Percentiles rank a stretch among this genome's conserved stretches.
Evolutionary conservation across 2,329 filamentous ascomycete species (phyloP).

Genomic region (Amesomyces nigricolor): DNA sequence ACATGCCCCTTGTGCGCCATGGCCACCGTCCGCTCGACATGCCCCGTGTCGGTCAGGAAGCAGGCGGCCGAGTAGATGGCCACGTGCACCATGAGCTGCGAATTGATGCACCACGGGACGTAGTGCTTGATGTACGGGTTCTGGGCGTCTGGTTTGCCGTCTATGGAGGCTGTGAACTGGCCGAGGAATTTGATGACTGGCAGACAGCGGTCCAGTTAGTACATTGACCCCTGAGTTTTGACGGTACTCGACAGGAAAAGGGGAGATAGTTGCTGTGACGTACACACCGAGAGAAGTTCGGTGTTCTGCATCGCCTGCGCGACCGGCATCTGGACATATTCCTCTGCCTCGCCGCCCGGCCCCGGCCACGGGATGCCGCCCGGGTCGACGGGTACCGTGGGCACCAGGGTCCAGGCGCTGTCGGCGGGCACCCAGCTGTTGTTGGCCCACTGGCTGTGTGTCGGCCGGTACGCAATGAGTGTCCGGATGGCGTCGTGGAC

Average conservation of each 20-base stretch:
- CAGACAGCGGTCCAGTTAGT: not conserved
- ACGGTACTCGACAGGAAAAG: not conserved
- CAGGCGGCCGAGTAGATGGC: constrained; percentile 47
- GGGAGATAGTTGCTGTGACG: constrained; percentile 18
- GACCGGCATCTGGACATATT: constrained; percentile 38
- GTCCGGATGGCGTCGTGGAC: constrained; percentile 29
- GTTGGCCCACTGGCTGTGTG: constrained; percentile 16
- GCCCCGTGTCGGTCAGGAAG: constrained; percentile 46
- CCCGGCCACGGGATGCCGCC: constrained; percentile 14
- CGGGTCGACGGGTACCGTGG: not conserved
- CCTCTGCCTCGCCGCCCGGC: constrained; percentile 24
- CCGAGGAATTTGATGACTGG: constrained; percentile 44
- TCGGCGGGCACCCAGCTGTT: constrained; percentile 9
- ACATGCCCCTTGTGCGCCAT: constrained; percentile 40
- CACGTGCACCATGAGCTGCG: constrained; percentile 44
- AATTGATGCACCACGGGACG: constrained; percentile 43
- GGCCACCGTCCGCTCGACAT: constrained; percentile 39
- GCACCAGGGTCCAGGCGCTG: constrained; percentile 20
- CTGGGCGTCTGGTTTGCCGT: constrained; percentile 40
- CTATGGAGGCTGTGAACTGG: constrained; percentile 47
- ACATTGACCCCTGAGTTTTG: not conserved
- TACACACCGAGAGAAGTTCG: constrained; percentile 46
- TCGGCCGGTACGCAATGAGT: constrained; percentile 24
- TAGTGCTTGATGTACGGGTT: constrained; percentile 44
- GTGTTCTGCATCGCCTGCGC: constrained; percentile 33